Evolutionary conservation across 495 filamentous ascomycete genomes (phyloP).

Genomic region (Hypoxylon perforatum): DNA sequence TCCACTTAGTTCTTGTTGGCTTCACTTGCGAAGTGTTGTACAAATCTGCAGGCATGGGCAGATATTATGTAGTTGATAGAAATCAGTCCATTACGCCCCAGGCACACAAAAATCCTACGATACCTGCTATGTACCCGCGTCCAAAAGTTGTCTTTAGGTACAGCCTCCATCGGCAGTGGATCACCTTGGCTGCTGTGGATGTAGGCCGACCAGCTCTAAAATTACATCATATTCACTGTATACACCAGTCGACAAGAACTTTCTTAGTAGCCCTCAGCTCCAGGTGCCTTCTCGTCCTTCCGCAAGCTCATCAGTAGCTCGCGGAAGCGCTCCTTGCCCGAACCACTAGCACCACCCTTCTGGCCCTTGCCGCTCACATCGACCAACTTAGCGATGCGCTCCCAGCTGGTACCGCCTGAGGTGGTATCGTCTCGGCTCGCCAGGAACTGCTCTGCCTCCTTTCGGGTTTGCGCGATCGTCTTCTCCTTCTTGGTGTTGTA

Average conservation of each 20-base stretch:
- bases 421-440: conserved; percentile 88
- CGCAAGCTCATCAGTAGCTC: conserved; percentile 87
- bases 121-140: conserved; percentile 29
- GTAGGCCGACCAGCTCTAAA: conserved; percentile 4
- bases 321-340: conserved; percentile 93
- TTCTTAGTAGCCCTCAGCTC: conserved; percentile 71
- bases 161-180: conserved; percentile 8
- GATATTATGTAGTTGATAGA: conserved; percentile 1
- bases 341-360: conserved; percentile 84
- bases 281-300: conserved; percentile 95
- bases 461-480: conserved; percentile 80
- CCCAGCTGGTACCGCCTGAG: conserved; percentile 96
- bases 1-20: not conserved
- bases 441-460: conserved; percentile 95
- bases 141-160: conserved; percentile 27
- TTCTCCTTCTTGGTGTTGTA: conserved; percentile 99
- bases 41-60: not conserved
- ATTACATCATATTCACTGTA: conserved; percentile 7
- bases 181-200: conserved; percentile 8
- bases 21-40: conserved; percentile 12
- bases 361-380: conserved; percentile 94
- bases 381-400: conserved; percentile 95
- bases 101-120: conserved; percentile 25
- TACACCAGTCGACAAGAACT: not conserved
- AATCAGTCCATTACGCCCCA: conserved; percentile 40